Conservation (phyloP, 192 early-diverging fungal species). For the Phycomyces nitens region DNA sequence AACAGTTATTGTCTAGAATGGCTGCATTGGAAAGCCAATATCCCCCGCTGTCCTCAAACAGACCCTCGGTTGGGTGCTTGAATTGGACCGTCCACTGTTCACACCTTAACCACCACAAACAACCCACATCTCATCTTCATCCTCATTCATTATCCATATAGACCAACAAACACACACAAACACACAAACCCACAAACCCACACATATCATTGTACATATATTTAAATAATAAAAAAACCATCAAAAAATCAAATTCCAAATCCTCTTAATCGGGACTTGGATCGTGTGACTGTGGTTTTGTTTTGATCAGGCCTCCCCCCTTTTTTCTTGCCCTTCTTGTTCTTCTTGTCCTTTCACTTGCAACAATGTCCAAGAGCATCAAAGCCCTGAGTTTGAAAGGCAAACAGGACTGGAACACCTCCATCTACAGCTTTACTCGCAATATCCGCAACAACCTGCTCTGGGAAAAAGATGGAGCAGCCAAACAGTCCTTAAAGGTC, state of each 20-base stretch:
- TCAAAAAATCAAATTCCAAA: too few species aligned
- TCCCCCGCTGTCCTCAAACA: slow-evolving; percentile 15
- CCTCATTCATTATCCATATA: background rate
- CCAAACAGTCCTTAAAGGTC: slow-evolving; percentile 29
- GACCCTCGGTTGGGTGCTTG: slow-evolving; percentile 14
- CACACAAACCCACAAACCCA: background rate
- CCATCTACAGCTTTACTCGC: slow-evolving; percentile 36
- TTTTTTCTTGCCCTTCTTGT: background rate
- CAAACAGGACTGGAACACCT: slow-evolving; percentile 40
- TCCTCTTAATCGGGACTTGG: background rate
- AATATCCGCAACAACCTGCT: slow-evolving; percentile 35
- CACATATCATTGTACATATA: slow-evolving; percentile 2
- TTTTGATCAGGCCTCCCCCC: background rate
- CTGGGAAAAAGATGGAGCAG: slow-evolving; percentile 37
- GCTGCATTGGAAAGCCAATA: slow-evolving; percentile 53
- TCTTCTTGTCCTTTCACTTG: background rate
- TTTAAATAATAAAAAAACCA: background rate
- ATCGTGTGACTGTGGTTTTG: background rate
- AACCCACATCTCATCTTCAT: background rate
- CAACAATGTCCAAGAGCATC: slow-evolving; percentile 36
- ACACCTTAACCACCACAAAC: slow-evolving; percentile 11
- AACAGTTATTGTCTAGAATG: slow-evolving; percentile 38
- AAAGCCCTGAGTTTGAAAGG: slow-evolving; percentile 35
- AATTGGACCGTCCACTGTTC: slow-evolving; percentile 1
- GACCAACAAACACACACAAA: background rate